Evolutionary conservation across 768 basidiomycete species (phyloP).

Genomic region (Tricholoma furcatifolium): DNA sequence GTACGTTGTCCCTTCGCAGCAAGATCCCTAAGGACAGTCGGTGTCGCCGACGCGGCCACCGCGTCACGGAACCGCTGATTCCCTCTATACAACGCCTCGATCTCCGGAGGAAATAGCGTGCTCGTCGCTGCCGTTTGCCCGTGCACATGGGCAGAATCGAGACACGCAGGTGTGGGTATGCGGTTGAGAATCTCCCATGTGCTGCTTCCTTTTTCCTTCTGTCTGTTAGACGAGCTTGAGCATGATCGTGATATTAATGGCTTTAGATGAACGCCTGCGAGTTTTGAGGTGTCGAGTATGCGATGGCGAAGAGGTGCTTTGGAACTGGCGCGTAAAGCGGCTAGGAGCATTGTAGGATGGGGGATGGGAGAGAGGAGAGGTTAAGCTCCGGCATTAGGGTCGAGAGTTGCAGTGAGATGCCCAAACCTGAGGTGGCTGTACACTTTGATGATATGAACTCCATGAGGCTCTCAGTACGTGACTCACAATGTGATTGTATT

Average conservation of each 20-base stretch:
- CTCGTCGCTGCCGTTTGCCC: not conserved
- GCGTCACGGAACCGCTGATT: conserved; percentile 17
- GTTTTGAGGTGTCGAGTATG: not conserved
- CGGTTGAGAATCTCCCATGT: conserved; percentile 17
- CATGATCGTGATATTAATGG: not conserved
- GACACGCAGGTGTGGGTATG: conserved; percentile 12
- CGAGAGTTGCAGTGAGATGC: too few relatives aligned
- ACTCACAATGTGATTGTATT: too few relatives aligned
- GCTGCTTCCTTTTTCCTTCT: not conserved
- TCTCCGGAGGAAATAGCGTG: conserved; percentile 12
- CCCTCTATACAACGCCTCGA: conserved; percentile 17
- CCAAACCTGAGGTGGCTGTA: too few relatives aligned
- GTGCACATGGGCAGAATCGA: not conserved
- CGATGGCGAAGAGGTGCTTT: too few relatives aligned
- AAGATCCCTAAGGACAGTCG: conserved; percentile 13
- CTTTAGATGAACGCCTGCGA: not conserved
- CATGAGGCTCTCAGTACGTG: too few relatives aligned
- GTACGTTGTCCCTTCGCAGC: conserved; percentile 16
- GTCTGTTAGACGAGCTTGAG: not conserved
- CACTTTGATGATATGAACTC: too few relatives aligned
- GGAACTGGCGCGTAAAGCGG: too few relatives aligned
- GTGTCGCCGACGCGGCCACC: conserved; percentile 13
- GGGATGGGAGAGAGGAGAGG: too few relatives aligned
- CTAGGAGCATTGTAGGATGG: too few relatives aligned
- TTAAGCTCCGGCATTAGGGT: too few relatives aligned